A percentile compares a stretch with the other conserved stretches of the same genome.
These are phyloP conservation scores for Tolypocladium endophyticum DNA, from an alignment of 2,329 filamentous ascomycete genomes.

Conservation along the genomic window DNA sequence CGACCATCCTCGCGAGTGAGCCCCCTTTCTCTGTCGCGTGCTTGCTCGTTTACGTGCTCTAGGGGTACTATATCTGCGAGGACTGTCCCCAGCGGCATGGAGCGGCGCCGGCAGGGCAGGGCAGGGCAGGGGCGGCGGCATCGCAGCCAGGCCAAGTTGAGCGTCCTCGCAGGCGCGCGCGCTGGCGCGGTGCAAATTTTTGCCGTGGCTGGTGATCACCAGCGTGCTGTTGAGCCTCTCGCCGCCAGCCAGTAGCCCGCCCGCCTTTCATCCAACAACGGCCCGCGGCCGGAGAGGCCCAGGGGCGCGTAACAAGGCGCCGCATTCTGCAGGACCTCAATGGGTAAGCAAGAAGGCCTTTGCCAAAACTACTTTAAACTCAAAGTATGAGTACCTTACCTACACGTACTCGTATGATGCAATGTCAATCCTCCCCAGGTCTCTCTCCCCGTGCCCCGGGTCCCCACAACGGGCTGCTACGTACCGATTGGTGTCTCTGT, in stretches of 20 bases:
- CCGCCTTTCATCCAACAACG: not conserved
- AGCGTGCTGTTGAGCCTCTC: slow-evolving; percentile 1
- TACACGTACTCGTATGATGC: not conserved
- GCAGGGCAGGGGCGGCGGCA: not conserved
- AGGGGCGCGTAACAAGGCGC: too few species aligned
- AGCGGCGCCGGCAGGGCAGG: not conserved
- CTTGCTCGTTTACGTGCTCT: not conserved
- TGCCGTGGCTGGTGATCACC: slow-evolving; percentile 4
- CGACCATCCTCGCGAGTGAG: not conserved
- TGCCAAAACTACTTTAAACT: too few species aligned
- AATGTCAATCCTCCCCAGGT: not conserved
- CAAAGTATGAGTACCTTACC: too few species aligned
- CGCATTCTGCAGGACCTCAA: too few species aligned
- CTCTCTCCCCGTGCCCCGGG: not conserved
- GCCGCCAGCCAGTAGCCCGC: not conserved
- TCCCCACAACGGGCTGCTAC: not conserved
- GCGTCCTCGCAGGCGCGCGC: not conserved
- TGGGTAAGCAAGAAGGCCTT: too few species aligned
- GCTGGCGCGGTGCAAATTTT: slow-evolving; percentile 2
- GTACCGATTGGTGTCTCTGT: not conserved
- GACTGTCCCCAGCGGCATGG: not conserved
- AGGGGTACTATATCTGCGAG: not conserved
- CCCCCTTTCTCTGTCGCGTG: not conserved
- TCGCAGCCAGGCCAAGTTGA: not conserved
- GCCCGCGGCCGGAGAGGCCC: too few species aligned